These are phyloP conservation scores for Pythium graminicola DNA, from an alignment of 352 stramenopile species.

Conservation along the genomic window DNA sequence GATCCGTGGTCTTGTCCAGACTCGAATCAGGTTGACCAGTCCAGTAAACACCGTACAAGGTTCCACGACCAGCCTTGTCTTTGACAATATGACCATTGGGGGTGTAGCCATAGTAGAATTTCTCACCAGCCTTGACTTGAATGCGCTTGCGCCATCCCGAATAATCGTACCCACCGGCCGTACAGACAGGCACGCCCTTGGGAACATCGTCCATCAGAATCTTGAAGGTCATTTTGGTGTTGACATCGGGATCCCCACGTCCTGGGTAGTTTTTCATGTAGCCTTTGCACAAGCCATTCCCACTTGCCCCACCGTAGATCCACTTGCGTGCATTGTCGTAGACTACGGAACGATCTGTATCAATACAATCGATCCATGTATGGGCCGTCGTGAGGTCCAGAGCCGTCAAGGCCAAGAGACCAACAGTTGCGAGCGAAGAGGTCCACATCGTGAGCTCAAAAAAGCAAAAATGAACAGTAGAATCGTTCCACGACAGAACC, in stretches of 20 bases:
- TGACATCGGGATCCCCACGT: constrained; percentile 35
- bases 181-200: constrained; percentile 30
- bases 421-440: constrained; percentile 3
- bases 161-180: constrained; percentile 28
- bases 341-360: constrained; percentile 43
- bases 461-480: not conserved
- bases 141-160: constrained; percentile 37
- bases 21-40: constrained; percentile 31
- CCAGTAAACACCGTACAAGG: constrained; percentile 61
- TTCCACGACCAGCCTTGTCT: constrained; percentile 45
- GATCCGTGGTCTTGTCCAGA: constrained; percentile 39
- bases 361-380: constrained; percentile 71
- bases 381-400: constrained; percentile 24
- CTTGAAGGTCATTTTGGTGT: constrained; percentile 41
- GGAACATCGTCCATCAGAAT: constrained; percentile 46
- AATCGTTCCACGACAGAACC: constrained; percentile 1
- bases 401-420: constrained; percentile 5
- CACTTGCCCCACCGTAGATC: constrained; percentile 38
- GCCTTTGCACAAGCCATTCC: constrained; percentile 43
- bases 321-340: constrained; percentile 52
- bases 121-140: constrained; percentile 31
- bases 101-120: constrained; percentile 57
- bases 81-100: constrained; percentile 59
- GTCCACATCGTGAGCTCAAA: constrained; percentile 8
- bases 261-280: constrained; percentile 66